Evolutionary conservation across 768 basidiomycete species (phyloP).

Genomic region (Suillus paluster): DNA sequence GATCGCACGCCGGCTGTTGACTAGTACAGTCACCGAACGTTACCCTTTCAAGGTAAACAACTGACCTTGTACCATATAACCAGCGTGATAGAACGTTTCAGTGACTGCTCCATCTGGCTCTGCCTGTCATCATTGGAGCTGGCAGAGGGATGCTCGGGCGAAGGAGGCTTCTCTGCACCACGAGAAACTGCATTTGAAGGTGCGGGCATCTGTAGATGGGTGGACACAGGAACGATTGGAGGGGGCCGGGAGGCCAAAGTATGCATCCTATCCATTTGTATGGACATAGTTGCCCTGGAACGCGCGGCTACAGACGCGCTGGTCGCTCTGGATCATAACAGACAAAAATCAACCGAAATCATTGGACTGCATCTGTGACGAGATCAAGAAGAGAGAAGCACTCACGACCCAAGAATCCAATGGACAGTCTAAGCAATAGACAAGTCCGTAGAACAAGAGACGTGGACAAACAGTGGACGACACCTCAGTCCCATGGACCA

Average conservation of each 20-base stretch:
- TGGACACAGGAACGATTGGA: conserved; percentile 11
- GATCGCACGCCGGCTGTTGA: conserved; percentile 53
- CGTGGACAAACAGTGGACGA: conserved; percentile 9
- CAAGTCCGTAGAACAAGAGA: conserved; percentile 7
- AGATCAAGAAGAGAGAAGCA: background rate
- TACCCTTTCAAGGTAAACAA: background rate
- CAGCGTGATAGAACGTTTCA: conserved; percentile 61
- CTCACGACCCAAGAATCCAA: conserved; percentile 5
- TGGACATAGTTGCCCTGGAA: conserved; percentile 19
- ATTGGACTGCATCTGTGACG: background rate
- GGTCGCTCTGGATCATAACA: conserved; percentile 4
- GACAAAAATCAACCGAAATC: conserved; percentile 2
- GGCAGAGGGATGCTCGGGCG: conserved; percentile 11
- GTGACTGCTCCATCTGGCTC: conserved; percentile 40
- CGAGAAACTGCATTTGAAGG: conserved; percentile 6
- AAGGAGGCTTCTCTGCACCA: conserved; percentile 15
- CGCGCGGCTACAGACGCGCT: background rate
- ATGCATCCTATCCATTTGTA: conserved; percentile 34
- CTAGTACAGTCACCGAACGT: conserved; percentile 12
- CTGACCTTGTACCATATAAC: conserved; percentile 73
- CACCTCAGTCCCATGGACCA: conserved; percentile 7
- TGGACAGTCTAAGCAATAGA: conserved; percentile 6
- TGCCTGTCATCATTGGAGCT: conserved; percentile 26
- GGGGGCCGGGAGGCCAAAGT: conserved; percentile 18
- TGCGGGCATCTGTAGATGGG: conserved; percentile 18